Conservation (phyloP, 805 yeast species). For the Kodamaea neixiangensis region DNA sequence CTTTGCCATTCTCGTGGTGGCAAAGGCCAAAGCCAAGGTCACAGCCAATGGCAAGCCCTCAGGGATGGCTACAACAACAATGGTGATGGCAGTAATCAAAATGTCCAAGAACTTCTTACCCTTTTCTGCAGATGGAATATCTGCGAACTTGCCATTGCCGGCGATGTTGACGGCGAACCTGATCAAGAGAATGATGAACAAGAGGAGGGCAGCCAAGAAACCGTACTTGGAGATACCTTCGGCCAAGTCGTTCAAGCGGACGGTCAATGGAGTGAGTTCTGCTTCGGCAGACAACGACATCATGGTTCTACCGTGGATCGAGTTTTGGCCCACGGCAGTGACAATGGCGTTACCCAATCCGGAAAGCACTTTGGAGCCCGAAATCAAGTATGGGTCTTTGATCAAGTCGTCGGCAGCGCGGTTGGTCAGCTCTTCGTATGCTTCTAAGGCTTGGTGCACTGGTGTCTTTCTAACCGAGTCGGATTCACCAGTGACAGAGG, state of each 20-base stretch:
- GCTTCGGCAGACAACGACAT: constrained; percentile 70
- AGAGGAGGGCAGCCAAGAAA: constrained; percentile 75
- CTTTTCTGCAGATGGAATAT: constrained; percentile 63
- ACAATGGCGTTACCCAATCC: constrained; percentile 87
- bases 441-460: constrained; percentile 43
- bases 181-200: constrained; percentile 77
- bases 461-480: constrained; percentile 73
- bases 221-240: constrained; percentile 96
- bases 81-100: constrained; percentile 86
- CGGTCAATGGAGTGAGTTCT: constrained; percentile 88
- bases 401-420: constrained; percentile 42
- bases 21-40: constrained; percentile 94
- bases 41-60: constrained; percentile 98
- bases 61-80: constrained; percentile 98
- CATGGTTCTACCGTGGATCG: constrained; percentile 92
- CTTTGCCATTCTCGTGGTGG: constrained; percentile 96
- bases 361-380: constrained; percentile 84
- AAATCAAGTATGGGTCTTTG: constrained; percentile 81
- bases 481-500: constrained; percentile 92
- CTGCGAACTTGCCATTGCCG: constrained; percentile 47
- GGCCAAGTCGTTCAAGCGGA: constrained; percentile 76
- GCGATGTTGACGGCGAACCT: constrained; percentile 69
- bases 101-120: constrained; percentile 84
- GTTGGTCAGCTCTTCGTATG: constrained; percentile 28
- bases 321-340: constrained; percentile 87